A percentile compares a stretch with the other conserved stretches of the same genome.
phyloP scores from a whole-genome alignment of 2,329 filamentous ascomycete species.

The Exophiala aquamarina region DNA sequence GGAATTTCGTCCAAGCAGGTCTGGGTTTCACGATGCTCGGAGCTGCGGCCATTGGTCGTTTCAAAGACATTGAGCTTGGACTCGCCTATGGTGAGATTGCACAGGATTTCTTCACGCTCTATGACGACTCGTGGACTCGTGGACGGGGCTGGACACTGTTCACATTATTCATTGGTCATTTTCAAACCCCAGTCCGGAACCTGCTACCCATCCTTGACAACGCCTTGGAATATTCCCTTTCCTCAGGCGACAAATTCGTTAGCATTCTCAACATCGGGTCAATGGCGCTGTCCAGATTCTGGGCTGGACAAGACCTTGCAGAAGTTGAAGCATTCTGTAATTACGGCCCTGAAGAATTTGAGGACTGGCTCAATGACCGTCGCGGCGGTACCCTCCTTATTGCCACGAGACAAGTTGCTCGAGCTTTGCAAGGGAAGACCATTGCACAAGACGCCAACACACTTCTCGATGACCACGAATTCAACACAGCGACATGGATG shows the following conservation, averaged over 20 bases:
- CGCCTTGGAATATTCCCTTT: conserved; percentile 57
- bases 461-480: conserved; percentile 56
- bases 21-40: conserved; percentile 60
- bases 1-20: conserved; percentile 57
- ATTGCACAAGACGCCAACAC: conserved; percentile 44
- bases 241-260: conserved; percentile 59
- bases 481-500: conserved; percentile 53
- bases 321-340: conserved; percentile 60
- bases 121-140: conserved; percentile 54
- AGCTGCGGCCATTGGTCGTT: conserved; percentile 56
- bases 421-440: conserved; percentile 64
- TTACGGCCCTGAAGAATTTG: conserved; percentile 57
- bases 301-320: conserved; percentile 56
- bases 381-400: conserved; percentile 60
- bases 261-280: conserved; percentile 59
- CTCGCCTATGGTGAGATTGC: conserved; percentile 55
- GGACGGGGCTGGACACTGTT: conserved; percentile 58
- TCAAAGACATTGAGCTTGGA: conserved; percentile 57
- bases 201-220: conserved; percentile 54
- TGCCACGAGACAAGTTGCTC: conserved; percentile 53
- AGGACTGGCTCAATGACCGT: conserved; percentile 57
- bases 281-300: conserved; percentile 58
- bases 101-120: conserved; percentile 52
- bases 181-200: conserved; percentile 53
- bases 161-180: conserved; percentile 62